Evolutionary conservation across 169 alveolate genomes (phyloP), one percentile per base, ranked within the genome.

Genomic region (Cyclospora cayetanensis): DNA sequence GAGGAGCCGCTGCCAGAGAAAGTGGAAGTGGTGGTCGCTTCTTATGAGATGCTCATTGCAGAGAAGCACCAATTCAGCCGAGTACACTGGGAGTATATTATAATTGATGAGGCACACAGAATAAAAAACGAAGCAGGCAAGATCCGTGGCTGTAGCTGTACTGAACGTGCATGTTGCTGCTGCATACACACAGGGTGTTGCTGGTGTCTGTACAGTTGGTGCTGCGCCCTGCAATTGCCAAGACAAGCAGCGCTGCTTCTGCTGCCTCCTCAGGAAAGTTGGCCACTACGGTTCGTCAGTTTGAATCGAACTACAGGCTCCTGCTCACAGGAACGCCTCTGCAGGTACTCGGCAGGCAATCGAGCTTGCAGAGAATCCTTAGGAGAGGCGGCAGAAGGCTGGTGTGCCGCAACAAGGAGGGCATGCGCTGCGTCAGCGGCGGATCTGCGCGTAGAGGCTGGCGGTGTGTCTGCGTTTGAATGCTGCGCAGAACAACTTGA

Each of bases 81-180:
- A 50, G 42, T 90, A 27, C 93, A 97, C 39, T 99, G 99, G 99
- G 98, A 98, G 94, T 99, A 98, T 87, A 97, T 99, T 96, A 97
- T 99, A 31, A 97, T 99, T 39, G 99, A 99, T 94, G 99, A 99
- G 96, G 99, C 99, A 27, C 99, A 99, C 91, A 98, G 99, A 43
- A 99, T 99, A 72, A 99, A 99, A 94, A 99, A 99, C 92, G 99
- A 98, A 91, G 92, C 97, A 60, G 72, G 72, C 60, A 46, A 7
- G 60, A 7, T 60, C 72, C n/a, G 72, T 31, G 37, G 65, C 11
- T 74, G 84, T n/a, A 22, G 52, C 5, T 74, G 84, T 74, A 37
- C 63, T 74, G 84, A 9, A 15, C 41, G 31, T 39, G 84, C 37
- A 12, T 74, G 84, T 15, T 39, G 37, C 37, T 74, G 60, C 39